Base-by-base conservation (phyloP, 2,329 filamentous ascomycete genomes). In the Pseudodiploospora longispora region DNA sequence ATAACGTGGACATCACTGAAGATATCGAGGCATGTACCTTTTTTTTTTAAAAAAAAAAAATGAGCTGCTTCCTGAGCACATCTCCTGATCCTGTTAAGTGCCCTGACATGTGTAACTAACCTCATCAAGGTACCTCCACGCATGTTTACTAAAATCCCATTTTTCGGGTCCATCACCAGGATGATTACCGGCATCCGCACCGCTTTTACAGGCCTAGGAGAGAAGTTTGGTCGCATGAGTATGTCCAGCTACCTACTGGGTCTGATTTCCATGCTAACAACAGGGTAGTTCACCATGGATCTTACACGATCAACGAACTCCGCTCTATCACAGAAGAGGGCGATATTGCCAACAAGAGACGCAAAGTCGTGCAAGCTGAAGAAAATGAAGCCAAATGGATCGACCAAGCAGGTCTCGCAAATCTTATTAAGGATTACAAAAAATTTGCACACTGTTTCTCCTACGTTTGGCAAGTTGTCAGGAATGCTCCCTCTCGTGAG, bases 171-270 rank as follows among this genome's bases (percentile, higher is more conserved):
- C 47, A 40, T 59, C 42, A 43, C 52, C 52, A 53, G 53, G 55
- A 62, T 62, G 56, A 60, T 62, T 50, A 50, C 53, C 37, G 52
- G 43, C 36, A 39, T 61, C 42, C 50, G 50, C 36, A 49, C 54
- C 29, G 56, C 55, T 30, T 40, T 61, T 27, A 48, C 56, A 32
- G 53, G 53, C 42, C 33, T 62, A n/a, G 47, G 58, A 27, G 56
- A 55, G 29, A 54, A 40, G 37, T 36, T 32, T 41, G 30, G 19
- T 19, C 8, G 28, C 19, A 28, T 6, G 12, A 7, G 9, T n/a
- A 10, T 34, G 10, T 29, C 9, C 4, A 10, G 7, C 7, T 36
- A 28, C 6, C 6, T 38, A 38, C 19, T 28, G 10, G 9, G 19
- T 10, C 27, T 34, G 10, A 10, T 4, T 2, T 41, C 27, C 19